These are phyloP conservation scores for Pyrenophora teres DNA, from an alignment of 2,329 filamentous ascomycete genomes.

Conservation along the genomic window DNA sequence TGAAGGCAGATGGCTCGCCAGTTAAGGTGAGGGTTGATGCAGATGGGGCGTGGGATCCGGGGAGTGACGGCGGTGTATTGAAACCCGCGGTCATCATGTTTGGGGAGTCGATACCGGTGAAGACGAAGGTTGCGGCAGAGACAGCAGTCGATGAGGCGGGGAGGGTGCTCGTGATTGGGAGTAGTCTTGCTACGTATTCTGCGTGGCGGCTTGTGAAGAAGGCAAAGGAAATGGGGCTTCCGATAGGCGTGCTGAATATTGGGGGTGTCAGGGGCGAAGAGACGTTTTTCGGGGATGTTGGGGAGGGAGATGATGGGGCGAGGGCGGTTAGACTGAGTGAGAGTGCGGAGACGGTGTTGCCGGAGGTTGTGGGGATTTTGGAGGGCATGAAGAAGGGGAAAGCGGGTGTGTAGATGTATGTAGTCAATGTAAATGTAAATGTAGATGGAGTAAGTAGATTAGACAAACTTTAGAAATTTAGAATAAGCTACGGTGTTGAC, in stretches of 20 bases:
- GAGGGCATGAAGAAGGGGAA: constrained; percentile 14
- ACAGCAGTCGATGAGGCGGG: constrained; percentile 74
- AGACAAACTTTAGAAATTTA: too few relatives aligned
- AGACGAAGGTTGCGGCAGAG: constrained; percentile 77
- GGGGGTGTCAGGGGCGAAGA: constrained; percentile 83
- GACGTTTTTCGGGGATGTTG: constrained; percentile 65
- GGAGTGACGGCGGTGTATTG: constrained; percentile 70
- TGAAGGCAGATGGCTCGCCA: constrained; percentile 55
- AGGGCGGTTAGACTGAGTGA: constrained; percentile 49
- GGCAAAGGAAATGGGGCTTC: constrained; percentile 80
- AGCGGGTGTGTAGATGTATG: too few relatives aligned
- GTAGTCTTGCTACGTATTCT: constrained; percentile 91
- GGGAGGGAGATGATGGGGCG: constrained; percentile 48
- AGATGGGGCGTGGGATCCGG: constrained; percentile 74
- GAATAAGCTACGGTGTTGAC: too few relatives aligned
- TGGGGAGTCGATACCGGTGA: constrained; percentile 77
- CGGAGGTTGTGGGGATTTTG: constrained; percentile 35
- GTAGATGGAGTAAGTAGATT: too few relatives aligned
- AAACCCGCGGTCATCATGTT: constrained; percentile 98
- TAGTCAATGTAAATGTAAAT: too few relatives aligned
- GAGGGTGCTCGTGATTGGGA: constrained; percentile 79
- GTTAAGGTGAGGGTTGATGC: constrained; percentile 68
- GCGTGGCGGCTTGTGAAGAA: constrained; percentile 88
- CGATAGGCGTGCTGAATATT: constrained; percentile 85
- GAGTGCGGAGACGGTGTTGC: constrained; percentile 47